phyloP scores from a whole-genome alignment of 2,329 filamentous ascomycete species.

The Sphaerulina musiva region DNA sequence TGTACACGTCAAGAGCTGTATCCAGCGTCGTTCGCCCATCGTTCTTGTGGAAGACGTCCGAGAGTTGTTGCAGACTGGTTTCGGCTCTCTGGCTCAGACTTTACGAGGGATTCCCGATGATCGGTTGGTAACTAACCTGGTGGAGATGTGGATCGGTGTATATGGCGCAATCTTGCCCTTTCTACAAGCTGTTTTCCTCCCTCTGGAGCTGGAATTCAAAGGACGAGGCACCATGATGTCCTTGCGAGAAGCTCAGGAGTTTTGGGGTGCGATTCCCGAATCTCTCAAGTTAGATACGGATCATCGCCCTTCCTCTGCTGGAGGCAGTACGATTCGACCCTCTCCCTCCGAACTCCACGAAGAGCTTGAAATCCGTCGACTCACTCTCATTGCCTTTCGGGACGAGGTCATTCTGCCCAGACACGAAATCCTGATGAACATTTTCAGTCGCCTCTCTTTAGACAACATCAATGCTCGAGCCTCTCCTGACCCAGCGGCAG shows the following conservation, averaged over 20 bases:
- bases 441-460: conserved; percentile 82
- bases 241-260: conserved; percentile 72
- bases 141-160: conserved; percentile 89
- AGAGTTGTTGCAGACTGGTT: conserved; percentile 73
- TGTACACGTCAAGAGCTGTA: conserved; percentile 70
- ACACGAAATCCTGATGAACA: conserved; percentile 79
- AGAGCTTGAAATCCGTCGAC: conserved; percentile 76
- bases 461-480: conserved; percentile 57
- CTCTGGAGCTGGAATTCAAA: conserved; percentile 86
- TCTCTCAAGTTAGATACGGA: conserved; percentile 31
- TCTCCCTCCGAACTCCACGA: conserved; percentile 40
- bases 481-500: conserved; percentile 27
- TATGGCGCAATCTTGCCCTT: conserved; percentile 89
- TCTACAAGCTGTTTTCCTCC: conserved; percentile 89
- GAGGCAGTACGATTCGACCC: conserved; percentile 34
- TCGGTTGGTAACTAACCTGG: conserved; percentile 77
- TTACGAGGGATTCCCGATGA: conserved; percentile 75
- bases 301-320: conserved; percentile 39
- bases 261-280: conserved; percentile 69
- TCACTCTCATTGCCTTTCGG: conserved; percentile 81
- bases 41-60: conserved; percentile 69
- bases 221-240: conserved; percentile 75
- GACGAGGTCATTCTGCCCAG: conserved; percentile 83
- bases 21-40: conserved; percentile 64
- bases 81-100: conserved; percentile 76